Conservation (phyloP, 108 stramenopile species). For the Skeletonema potamos region DNA sequence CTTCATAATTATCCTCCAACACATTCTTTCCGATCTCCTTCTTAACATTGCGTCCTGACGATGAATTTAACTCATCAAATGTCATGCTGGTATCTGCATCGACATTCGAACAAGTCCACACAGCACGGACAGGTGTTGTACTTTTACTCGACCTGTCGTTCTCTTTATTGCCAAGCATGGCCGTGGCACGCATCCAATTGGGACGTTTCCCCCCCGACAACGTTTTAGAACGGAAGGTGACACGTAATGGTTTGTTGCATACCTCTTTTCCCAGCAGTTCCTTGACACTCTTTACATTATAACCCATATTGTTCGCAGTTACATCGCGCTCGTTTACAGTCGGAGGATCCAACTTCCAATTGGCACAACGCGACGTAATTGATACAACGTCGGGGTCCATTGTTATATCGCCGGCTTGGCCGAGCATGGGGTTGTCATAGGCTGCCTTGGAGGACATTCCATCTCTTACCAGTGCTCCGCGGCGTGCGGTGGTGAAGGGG, state of each 20-base stretch:
- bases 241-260: constrained; percentile 12
- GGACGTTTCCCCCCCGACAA: constrained; percentile 35
- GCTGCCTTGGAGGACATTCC: constrained; percentile 42
- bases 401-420: constrained; percentile 29
- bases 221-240: constrained; percentile 33
- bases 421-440: constrained; percentile 38
- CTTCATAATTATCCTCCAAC: constrained; percentile 39
- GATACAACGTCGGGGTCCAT: constrained; percentile 34
- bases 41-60: constrained; percentile 8
- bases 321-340: not conserved
- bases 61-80: constrained; percentile 8
- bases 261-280: constrained; percentile 4
- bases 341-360: constrained; percentile 35
- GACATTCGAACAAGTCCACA: constrained; percentile 33
- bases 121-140: constrained; percentile 29
- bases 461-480: constrained; percentile 39
- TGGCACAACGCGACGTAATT: constrained; percentile 27
- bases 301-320: too few relatives aligned
- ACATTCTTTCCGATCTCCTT: constrained; percentile 29
- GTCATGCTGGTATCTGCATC: constrained; percentile 27
- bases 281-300: not conserved
- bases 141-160: not conserved
- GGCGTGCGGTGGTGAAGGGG: constrained; percentile 19
- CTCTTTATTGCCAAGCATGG: constrained; percentile 14
- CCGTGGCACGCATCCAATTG: constrained; percentile 48